Evolutionary conservation across 306 rosid species (phyloP).

Genomic region (Ormosia emarginata): DNA sequence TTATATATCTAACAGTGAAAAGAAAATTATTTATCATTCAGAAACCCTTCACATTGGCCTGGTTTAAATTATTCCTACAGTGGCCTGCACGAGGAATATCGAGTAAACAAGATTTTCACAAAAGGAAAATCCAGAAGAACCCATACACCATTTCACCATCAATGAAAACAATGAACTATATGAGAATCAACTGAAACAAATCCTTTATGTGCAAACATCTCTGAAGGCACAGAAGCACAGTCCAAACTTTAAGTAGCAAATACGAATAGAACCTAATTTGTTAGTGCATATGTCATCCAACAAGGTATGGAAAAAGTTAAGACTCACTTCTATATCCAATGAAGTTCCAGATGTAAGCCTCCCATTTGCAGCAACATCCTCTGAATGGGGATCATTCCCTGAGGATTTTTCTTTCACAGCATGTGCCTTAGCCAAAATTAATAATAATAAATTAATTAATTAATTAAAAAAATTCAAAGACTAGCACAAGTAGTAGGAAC

Average conservation of each 20-base stretch:
- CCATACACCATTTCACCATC: neutral
- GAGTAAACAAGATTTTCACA: neutral
- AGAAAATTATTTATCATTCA: neutral
- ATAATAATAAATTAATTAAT: neutral
- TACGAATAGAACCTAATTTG: neutral
- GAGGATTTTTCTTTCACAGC: conserved; percentile 35
- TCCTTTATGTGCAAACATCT: neutral
- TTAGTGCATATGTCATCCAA: conserved; percentile 4
- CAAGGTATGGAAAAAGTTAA: neutral
- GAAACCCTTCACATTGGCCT: neutral
- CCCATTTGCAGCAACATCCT: conserved; percentile 18
- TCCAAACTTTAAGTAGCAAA: neutral
- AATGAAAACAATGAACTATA: neutral
- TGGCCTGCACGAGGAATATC: neutral
- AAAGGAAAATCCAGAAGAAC: neutral
- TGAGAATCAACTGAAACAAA: neutral
- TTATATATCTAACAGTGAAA: neutral
- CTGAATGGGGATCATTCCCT: conserved; percentile 16
- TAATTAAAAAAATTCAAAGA: neutral
- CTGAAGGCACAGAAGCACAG: neutral
- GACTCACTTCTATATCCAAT: conserved; percentile 44
- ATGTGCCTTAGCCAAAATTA: conserved; percentile 39
- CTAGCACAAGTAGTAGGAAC: neutral
- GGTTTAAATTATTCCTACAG: neutral
- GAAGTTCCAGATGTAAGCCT: conserved; percentile 21